Evolutionary conservation across 371 early-diverging fungal species (phyloP), one percentile per base, ranked within the genome.

Genomic region (Dichotomocladium elegans): DNA sequence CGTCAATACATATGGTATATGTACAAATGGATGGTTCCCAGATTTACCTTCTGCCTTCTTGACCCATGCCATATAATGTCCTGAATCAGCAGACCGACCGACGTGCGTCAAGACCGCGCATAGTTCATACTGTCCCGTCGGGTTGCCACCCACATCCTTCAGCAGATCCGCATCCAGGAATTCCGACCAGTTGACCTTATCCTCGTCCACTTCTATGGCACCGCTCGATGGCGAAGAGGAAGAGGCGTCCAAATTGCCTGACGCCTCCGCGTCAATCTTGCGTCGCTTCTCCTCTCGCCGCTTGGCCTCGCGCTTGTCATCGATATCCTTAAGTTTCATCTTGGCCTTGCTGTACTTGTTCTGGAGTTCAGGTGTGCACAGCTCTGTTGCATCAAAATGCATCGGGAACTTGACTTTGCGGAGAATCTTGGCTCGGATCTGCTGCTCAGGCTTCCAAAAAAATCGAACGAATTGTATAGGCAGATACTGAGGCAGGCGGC

Each of bases 1-100:
- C 41, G 45, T 34, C 42, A 37, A 41, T 51, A n/a, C n/a, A n/a
- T n/a, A n/a, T n/a, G n/a, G 2, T 35, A n/a, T 43, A n/a, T 46
- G 45, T 27, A 14, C 14, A 34, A 10, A 30, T n/a, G n/a, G n/a
- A 0, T 15, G 10, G 11, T 26, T 21, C 2, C 15, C 35, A 24
- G 12, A 35, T 58, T 42, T 60, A 70, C 74, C 57, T 3, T 79
- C 70, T 3, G 69, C 81, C 51, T 88, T 84, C 51, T 82, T 79
- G 14, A 88, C 90, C 96, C 96, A 97, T 7, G 78, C 92, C 58
- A 95, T 93, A 46, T 95, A 96, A 69, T 95, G 97, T 12, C 82
- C 89, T 9, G 91, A 90, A 63, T 91, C 90, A 22, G 92, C 91
- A 22, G 87, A 82, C 26, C 92, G 79, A 26, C 93, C 95, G 19